Base-by-base conservation (phyloP, 345 rosid species). In the Eucalyptus pauciflora region DNA sequence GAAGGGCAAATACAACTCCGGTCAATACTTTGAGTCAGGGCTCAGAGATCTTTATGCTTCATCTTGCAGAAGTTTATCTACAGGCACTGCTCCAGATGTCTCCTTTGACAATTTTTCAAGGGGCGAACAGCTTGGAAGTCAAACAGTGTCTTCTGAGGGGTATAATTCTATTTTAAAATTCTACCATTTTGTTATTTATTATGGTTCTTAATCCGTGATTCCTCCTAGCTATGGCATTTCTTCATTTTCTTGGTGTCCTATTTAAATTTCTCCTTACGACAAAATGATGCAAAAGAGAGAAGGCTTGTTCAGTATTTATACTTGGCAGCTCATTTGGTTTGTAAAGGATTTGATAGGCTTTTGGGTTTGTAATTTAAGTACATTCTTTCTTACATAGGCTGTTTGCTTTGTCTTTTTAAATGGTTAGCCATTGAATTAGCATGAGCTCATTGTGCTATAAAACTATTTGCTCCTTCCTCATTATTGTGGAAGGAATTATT, bases 61-160 rank as follows among this genome's bases (percentile, higher is more conserved):
- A 80, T 89, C 93, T 10, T 88, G 90, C 58, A 89, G 92, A 85
- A 92, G 89, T 43, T 92, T 90, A 86, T 92, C 97, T 52, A 95
- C 96, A 89, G 95, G 96, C 88, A 94, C 92, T 83, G 98, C 97
- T 81, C 92, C 96, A 87, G 95, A 97, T 91, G 93, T 96, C 13
- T 94, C 95, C 27, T 94, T 93, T 43, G 98, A 96, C 88, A 94
- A 91, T 91, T 91, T 95, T 87, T 87, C 89, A 31, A 88, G 88
- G 6, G 98, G 94, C 62, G 99, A 95, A 86, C 95, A 90, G 90
- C 92, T 87, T 91, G 89, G 92, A 64, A 91, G 89, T 88, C 92
- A 96, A 87, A 48, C 90, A 11, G 93, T 50, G 71, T 92, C 96
- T 88, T 93, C 95, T 69, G 95, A 92, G 29, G 92, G 91, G 98